Percentiles rank a stretch among this genome's conserved stretches.
These are phyloP conservation scores for Rhynchospora breviuscula DNA, from an alignment of 176 grass and related monocot genomes.

Conservation along the genomic window DNA sequence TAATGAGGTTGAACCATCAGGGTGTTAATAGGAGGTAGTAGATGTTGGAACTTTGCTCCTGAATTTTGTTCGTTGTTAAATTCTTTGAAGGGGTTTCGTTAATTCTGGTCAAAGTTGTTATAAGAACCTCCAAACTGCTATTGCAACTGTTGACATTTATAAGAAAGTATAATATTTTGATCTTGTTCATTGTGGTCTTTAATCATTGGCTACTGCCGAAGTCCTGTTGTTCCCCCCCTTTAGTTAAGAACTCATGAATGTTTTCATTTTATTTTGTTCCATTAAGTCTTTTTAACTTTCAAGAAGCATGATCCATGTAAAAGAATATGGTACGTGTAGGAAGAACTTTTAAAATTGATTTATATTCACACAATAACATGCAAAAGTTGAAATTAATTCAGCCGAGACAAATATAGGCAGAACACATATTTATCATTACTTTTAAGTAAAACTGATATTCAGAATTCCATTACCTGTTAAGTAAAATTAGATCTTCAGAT, in stretches of 20 bases:
- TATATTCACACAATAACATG: not conserved
- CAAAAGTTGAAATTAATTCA: not conserved
- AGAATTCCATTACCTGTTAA: not conserved
- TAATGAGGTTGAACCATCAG: not conserved
- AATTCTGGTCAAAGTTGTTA: not conserved
- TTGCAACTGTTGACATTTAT: not conserved
- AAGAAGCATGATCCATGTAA: not conserved
- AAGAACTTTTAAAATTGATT: not conserved
- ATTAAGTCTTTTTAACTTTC: not conserved
- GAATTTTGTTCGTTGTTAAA: not conserved
- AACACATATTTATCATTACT: not conserved
- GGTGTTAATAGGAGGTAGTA: not conserved
- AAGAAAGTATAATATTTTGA: not conserved
- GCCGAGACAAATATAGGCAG: not conserved
- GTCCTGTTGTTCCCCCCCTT: not conserved
- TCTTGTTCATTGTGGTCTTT: not conserved
- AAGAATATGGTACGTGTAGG: not conserved
- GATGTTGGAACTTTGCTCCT: not conserved
- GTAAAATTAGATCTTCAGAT: not conserved
- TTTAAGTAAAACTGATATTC: not conserved
- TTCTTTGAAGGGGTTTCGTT: not conserved
- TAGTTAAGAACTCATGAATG: not conserved
- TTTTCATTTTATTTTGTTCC: not conserved
- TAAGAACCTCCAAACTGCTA: not conserved
- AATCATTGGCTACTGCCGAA: not conserved